Base-by-base conservation (phyloP, 2,329 filamentous ascomycete species). In the Allantophomopsis lycopodina region DNA sequence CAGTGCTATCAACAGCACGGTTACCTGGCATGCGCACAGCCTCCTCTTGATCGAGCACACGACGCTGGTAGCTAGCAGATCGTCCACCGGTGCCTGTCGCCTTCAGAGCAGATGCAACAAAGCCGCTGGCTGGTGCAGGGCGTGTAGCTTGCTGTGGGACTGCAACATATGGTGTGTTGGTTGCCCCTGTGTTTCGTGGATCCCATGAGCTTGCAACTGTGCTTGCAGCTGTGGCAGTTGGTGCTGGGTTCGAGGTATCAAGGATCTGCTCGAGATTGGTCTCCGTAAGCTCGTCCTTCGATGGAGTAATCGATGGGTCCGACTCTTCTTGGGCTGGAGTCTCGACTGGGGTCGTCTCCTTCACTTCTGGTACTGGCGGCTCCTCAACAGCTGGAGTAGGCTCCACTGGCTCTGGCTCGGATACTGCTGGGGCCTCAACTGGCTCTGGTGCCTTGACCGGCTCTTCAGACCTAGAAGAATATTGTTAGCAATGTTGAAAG, bases 21-120 rank as follows among this genome's bases (percentile, higher is more conserved):
- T 95, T 94, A 44, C 85, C 87, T 35, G 91, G 91, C 89, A 98
- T 95, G 48, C 94, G 87, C 32, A 98, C 91, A 43, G 91, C 86
- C 64, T 98, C 91, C 60, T 94, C 88, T 58, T 98, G 91, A 52
- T 96, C 88, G 54, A 94, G 70, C 40, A 95, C 73, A 53, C 86
- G 83, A 48, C 89, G 79, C 59, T 93, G 83, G 60, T 83, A 86
- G 62, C 80, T 88, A 15, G 85, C 75, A 40, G 77, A 79, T 44
- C 89, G 83, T 44, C 68, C 66, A 42, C 71, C 61, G 17, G 73
- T 65, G 45, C 53, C 77, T 64, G 43, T 73, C 11, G 83, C 83
- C 65, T 94, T 94, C 52, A 83, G 69, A 18, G 86, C 85, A 37
- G 79, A 82, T n/a, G 84, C 72, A 37, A 82, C 84, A 58, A 76